Evolutionary conservation across 805 yeast genomes (phyloP), one percentile per base, ranked within the genome.

Genomic region (Hanseniaspora occidentalis): DNA sequence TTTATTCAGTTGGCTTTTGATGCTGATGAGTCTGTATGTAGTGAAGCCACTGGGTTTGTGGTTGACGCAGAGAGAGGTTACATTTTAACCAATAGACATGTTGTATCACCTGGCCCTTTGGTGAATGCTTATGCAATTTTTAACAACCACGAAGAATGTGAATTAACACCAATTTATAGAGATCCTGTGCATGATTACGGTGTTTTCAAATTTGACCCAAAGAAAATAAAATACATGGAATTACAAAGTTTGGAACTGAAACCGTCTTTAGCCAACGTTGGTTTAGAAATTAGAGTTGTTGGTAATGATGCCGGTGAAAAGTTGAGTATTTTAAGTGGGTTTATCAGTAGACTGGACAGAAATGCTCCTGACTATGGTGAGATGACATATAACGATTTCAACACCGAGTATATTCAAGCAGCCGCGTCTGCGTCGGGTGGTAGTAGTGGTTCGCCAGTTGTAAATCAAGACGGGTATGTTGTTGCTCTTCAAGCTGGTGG

Each of bases 291-390:
- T 53, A 72, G 96, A 52, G 95, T 88, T 22, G 88, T 88, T 29
- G 96, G 96, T 67, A 88, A 88, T 60, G 96, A 88, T 64, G 94
- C 95, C 11, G 96, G 96, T 54, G 96, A 88, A 58, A 86, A 88
- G 60, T 66, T 88, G 36, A 79, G 94, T 38, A 88, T 88, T 51
- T 65, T 86, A 50, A 74, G 95, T 1, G 96, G 96, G 25, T 84
- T 86, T 58, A 65, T 65, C 35, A 64, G 71, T 40, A 74, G 96
- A 56, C 62, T 85, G 44, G 96, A 86, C 62, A 76, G 96, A 67
- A 86, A 86, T 56, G 94, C 96, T 5, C 96, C 96, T 2, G 94
- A 84, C 47, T 88, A 88, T 53, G 96, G 96, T 37, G 77, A 76
- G 21, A 65, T 82, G 54, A 79, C 94, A 13, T 88, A 86, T 60